Percentiles rank a stretch among this genome's conserved stretches.
These are phyloP conservation scores for Parietaria judaica DNA, from an alignment of 306 rosid genomes.

Conservation along the genomic window DNA sequence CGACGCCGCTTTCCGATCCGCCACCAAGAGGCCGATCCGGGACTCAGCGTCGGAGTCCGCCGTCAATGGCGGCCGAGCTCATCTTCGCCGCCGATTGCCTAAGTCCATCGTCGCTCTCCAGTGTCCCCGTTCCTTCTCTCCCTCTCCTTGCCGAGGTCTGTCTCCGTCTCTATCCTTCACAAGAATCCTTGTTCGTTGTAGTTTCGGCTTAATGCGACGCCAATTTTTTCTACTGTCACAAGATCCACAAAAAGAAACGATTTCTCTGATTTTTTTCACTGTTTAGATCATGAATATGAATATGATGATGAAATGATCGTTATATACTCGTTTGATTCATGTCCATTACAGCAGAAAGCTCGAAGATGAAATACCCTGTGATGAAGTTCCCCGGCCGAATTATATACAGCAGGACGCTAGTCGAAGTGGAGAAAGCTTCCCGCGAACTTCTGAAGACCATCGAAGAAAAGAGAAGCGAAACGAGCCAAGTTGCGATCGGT, in stretches of 20 bases:
- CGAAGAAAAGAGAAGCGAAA: conserved; percentile 28
- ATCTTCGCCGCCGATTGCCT: conserved; percentile 46
- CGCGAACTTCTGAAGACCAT: conserved; percentile 26
- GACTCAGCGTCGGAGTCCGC: conserved; percentile 7
- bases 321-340: not conserved
- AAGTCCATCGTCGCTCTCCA: conserved; percentile 53
- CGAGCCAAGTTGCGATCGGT: conserved; percentile 40
- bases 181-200: too few species aligned
- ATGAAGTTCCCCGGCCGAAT: conserved; percentile 60
- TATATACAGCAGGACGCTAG: conserved; percentile 53
- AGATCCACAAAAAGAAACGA: too few species aligned
- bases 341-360: conserved; percentile 13
- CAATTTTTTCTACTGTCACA: too few species aligned
- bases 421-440: conserved; percentile 51
- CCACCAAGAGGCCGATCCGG: conserved; percentile 28
- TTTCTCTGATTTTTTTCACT: too few species aligned
- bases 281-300: not conserved
- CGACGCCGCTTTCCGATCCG: conserved; percentile 43
- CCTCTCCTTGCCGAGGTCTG: conserved; percentile 48
- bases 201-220: too few species aligned
- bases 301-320: too few species aligned
- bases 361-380: conserved; percentile 46
- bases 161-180: not conserved
- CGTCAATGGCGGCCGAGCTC: not conserved
- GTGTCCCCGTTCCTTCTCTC: conserved; percentile 33